Evolutionary conservation across 495 filamentous ascomycete species (phyloP).

Genomic region (Neurospora sp.): DNA sequence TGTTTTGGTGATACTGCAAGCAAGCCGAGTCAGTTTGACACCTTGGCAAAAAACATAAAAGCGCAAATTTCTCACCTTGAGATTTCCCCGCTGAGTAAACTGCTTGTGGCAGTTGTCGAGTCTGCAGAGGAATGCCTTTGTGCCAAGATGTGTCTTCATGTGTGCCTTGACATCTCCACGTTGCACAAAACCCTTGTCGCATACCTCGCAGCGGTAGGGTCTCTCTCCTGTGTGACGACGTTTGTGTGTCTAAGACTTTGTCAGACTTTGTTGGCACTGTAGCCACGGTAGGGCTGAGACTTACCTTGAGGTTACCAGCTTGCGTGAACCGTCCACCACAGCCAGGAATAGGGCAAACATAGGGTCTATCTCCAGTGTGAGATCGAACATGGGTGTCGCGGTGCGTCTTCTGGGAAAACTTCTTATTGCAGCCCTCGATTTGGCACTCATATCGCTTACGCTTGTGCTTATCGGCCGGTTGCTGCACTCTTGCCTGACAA

Average conservation of each 20-base stretch:
- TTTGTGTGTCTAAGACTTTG: conserved; percentile 14
- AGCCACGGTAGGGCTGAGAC: neutral
- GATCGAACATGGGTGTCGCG: conserved; percentile 84
- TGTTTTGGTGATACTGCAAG: conserved; percentile 81
- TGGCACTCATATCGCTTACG: conserved; percentile 68
- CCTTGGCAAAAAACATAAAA: neutral
- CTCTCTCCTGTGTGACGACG: conserved; percentile 56
- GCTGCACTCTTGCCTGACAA: neutral
- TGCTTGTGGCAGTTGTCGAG: conserved; percentile 75
- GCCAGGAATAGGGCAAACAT: conserved; percentile 61
- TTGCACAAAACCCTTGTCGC: conserved; percentile 81
- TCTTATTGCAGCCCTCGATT: conserved; percentile 66
- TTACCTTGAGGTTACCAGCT: conserved; percentile 79
- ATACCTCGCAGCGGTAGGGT: conserved; percentile 74
- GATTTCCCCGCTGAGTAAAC: conserved; percentile 81
- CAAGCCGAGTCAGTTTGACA: neutral
- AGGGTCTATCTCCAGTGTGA: conserved; percentile 86
- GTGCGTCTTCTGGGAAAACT: conserved; percentile 87
- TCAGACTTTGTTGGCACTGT: conserved; percentile 2
- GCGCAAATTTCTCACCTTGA: conserved; percentile 51
- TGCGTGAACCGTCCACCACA: conserved; percentile 86
- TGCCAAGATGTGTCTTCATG: conserved; percentile 65
- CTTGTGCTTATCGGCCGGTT: conserved; percentile 9
- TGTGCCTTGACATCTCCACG: conserved; percentile 83
- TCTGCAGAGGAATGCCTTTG: conserved; percentile 71